Evolutionary conservation across 1,284 basidiomycete species (phyloP).

Genomic region (Tilletia setariae): DNA sequence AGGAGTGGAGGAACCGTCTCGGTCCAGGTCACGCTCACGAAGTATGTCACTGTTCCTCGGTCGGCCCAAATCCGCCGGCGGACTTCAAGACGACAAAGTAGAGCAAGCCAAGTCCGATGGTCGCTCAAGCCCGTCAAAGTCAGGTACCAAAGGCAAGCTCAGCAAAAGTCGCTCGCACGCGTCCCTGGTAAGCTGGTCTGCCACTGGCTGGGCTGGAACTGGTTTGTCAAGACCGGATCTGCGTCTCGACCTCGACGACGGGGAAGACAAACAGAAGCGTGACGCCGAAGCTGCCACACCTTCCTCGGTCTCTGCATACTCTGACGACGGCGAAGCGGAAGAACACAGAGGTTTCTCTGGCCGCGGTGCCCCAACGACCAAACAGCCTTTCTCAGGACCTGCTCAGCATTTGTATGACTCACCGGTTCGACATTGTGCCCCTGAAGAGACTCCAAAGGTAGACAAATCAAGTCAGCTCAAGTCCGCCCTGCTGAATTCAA

Average conservation of each 20-base stretch:
- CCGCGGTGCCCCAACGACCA: not conserved
- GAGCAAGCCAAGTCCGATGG: not conserved
- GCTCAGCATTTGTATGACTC: conserved; percentile 8
- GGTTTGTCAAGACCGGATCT: not conserved
- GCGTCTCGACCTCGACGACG: not conserved
- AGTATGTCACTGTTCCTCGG: conserved; percentile 13
- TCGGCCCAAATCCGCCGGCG: not conserved
- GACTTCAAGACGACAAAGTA: not conserved
- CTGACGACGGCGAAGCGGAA: not conserved
- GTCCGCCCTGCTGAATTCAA: too few relatives aligned
- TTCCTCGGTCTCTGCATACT: not conserved
- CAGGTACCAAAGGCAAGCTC: not conserved
- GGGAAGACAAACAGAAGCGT: not conserved
- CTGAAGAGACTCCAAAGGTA: not conserved
- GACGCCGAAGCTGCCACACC: not conserved
- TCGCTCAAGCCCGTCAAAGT: conserved; percentile 6
- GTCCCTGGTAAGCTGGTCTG: conserved; percentile 9
- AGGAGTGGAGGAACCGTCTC: not conserved
- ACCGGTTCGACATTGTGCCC: not conserved
- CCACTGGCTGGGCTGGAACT: conserved; percentile 6
- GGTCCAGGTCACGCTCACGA: not conserved
- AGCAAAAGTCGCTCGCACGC: conserved; percentile 13
- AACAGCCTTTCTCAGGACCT: not conserved
- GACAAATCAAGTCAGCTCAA: not conserved
- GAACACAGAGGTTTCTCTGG: not conserved